These are phyloP conservation scores for Pythium aphanidermatum DNA, from an alignment of 352 stramenopile genomes.

Conservation along the genomic window DNA sequence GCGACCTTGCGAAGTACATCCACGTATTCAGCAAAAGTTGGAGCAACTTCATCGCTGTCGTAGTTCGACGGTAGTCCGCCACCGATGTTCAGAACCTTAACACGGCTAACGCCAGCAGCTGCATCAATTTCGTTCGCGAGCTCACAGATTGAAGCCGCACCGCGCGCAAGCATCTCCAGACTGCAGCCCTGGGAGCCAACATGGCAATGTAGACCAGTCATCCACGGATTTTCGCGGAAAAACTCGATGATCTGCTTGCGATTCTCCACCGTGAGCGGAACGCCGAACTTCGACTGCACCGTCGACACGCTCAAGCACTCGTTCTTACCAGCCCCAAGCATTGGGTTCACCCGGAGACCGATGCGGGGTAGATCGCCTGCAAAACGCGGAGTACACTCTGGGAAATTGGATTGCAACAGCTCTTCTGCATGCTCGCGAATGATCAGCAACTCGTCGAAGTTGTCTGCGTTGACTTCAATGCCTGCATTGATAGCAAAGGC, in stretches of 20 bases:
- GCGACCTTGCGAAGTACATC: constrained; percentile 53
- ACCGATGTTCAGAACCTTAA: constrained; percentile 89
- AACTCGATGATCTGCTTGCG: constrained; percentile 54
- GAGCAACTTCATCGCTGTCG: constrained; percentile 52
- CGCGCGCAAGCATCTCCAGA: constrained; percentile 82
- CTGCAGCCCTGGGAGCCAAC: constrained; percentile 81
- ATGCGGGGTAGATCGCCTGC: constrained; percentile 68
- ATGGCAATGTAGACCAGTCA: constrained; percentile 86
- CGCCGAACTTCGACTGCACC: constrained; percentile 89
- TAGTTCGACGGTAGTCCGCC: constrained; percentile 90
- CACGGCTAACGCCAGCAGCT: constrained; percentile 51
- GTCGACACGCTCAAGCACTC: constrained; percentile 84
- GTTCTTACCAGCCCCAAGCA: constrained; percentile 86
- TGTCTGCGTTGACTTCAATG: constrained; percentile 90
- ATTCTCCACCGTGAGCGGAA: constrained; percentile 63
- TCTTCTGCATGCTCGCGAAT: constrained; percentile 78
- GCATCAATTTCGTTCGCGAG: constrained; percentile 82
- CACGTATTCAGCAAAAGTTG: constrained; percentile 83
- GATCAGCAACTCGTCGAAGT: constrained; percentile 85
- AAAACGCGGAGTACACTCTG: constrained; percentile 47
- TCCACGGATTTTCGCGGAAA: constrained; percentile 81
- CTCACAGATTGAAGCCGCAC: constrained; percentile 58
- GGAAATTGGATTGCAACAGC: constrained; percentile 83
- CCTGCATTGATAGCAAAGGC: constrained; percentile 76
- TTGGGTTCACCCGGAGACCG: constrained; percentile 88